Evolutionary conservation across 768 basidiomycete species (phyloP).

Genomic region (Boletus pseudopeckii): DNA sequence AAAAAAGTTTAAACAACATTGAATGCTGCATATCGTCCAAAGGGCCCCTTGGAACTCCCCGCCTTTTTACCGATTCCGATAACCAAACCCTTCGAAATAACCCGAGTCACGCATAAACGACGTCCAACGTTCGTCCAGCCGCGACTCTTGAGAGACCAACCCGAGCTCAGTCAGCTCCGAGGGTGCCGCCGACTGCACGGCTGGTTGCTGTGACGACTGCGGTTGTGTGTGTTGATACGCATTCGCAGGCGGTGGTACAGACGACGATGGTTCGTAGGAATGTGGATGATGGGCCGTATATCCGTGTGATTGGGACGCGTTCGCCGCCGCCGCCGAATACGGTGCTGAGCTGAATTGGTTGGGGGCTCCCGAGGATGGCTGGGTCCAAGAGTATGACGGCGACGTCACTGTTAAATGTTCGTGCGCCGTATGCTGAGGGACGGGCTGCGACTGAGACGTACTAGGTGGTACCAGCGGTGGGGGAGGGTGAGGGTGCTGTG

Average conservation of each 20-base stretch:
- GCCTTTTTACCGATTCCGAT: conserved; percentile 17
- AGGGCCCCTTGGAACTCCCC: no score
- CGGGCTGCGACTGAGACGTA: conserved; percentile 1
- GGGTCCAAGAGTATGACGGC: conserved; percentile 17
- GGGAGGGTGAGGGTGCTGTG: conserved; percentile 13
- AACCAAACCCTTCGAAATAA: conserved; percentile 36
- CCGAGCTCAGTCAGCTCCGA: conserved; percentile 58
- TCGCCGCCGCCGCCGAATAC: conserved; percentile 6
- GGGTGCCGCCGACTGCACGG: conserved; percentile 17
- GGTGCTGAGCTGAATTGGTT: conserved; percentile 5
- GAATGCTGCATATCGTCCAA: background rate
- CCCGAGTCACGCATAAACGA: conserved; percentile 61
- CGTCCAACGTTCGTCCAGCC: conserved; percentile 57
- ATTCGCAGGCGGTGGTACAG: background rate
- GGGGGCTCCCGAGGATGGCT: conserved; percentile 1
- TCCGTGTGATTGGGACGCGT: conserved; percentile 6
- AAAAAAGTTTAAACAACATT: background rate
- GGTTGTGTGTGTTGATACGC: conserved; percentile 1
- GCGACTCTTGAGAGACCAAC: conserved; percentile 52
- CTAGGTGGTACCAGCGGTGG: background rate
- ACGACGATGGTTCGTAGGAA: conserved; percentile 15
- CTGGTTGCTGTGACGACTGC: conserved; percentile 5
- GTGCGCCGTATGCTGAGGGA: conserved; percentile 18
- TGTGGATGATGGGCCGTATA: conserved; percentile 16
- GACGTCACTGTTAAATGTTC: conserved; percentile 13